These are phyloP conservation scores for Dactylellina sp. DNA, from an alignment of 2,329 filamentous ascomycete species.

Conservation along the genomic window DNA sequence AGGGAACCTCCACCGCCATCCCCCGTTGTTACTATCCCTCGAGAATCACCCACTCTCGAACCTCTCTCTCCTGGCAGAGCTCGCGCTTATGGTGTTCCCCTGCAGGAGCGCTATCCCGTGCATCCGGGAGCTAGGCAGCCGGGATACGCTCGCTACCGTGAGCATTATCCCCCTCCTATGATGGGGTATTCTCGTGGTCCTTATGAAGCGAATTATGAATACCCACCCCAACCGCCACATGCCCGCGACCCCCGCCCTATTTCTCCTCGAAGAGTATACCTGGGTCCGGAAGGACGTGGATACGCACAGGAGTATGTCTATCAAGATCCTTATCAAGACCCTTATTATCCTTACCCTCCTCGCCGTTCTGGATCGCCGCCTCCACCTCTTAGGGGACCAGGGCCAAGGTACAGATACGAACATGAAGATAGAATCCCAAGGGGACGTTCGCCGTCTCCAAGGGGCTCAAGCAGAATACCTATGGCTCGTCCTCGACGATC, in stretches of 20 bases:
- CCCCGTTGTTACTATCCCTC: conserved; percentile 44
- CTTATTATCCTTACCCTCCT: conserved; percentile 36
- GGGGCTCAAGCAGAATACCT: conserved; percentile 28
- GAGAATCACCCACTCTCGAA: conserved; percentile 43
- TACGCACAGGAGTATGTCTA: conserved; percentile 53
- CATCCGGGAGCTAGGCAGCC: conserved; percentile 24
- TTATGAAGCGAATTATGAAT: conserved; percentile 42
- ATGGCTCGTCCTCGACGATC: conserved; percentile 35
- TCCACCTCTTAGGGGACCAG: conserved; percentile 6
- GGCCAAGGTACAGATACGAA: conserved; percentile 45
- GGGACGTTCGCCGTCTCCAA: conserved; percentile 46
- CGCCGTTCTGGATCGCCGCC: conserved; percentile 30
- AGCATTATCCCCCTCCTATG: conserved; percentile 34
- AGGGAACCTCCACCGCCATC: conserved; percentile 48
- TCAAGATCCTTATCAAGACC: conserved; percentile 48
- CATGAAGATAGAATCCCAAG: conserved; percentile 42
- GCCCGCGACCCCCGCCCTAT: conserved; percentile 34
- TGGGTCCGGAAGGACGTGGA: conserved; percentile 38
- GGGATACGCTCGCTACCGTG: conserved; percentile 52
- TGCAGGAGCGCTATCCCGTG: conserved; percentile 35
- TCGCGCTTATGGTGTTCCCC: conserved; percentile 32
- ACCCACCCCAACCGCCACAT: conserved; percentile 23
- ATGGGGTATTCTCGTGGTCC: conserved; percentile 46
- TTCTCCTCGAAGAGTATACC: conserved; percentile 42
- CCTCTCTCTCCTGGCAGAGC: conserved; percentile 44